Base-by-base conservation (phyloP, 805 yeast species). In the Hanseniaspora hatyaiensis region DNA sequence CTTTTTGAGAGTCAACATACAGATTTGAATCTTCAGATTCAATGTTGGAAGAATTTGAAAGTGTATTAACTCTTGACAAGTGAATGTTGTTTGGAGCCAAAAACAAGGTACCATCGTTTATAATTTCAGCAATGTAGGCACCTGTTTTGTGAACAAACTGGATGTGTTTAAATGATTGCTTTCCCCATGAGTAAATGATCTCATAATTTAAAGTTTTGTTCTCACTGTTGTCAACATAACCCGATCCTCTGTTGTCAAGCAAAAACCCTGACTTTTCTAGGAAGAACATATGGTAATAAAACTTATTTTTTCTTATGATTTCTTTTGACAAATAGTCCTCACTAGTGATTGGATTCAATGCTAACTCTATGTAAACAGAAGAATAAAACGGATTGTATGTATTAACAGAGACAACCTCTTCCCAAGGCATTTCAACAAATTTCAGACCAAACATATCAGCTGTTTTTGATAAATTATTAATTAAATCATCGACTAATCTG, bases 81-180 rank as follows among this genome's bases (percentile, higher is more conserved):
- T 85, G 89, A 23, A 84, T 73, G 57, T 87, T 83, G 58, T 88
- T 88, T 2, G 96, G 94, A 1, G 94, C 94, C 57, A 88, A 65
- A 55, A 82, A 79, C 52, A 86, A 71, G 46, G 77, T 80, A 19
- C 94, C 92, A 54, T 77, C 78, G 33, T 77, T 84, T 53, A 88
- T 69, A 28, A 89, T 69, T 62, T 89, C 96, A 1, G 92, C 94
- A 47, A 92, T 77, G 56, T 88, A 85, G 1, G 84, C 79, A 2
- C 99, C 99, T 0, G 94, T 77, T 50, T 70, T 73, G 61, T 92
- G 98, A 43, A 92, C 80, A 59, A 82, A 94, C 62, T 92, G 98
- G 1, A 85, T 86, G 61, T 75, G 82, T 57, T 79, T 76, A 66
- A 83, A 87, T 29, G 68, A 69, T 1, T 95, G 94, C 50, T 71